Conservation (phyloP, 768 basidiomycete genomes). For the Tricholoma matsutake region DNA sequence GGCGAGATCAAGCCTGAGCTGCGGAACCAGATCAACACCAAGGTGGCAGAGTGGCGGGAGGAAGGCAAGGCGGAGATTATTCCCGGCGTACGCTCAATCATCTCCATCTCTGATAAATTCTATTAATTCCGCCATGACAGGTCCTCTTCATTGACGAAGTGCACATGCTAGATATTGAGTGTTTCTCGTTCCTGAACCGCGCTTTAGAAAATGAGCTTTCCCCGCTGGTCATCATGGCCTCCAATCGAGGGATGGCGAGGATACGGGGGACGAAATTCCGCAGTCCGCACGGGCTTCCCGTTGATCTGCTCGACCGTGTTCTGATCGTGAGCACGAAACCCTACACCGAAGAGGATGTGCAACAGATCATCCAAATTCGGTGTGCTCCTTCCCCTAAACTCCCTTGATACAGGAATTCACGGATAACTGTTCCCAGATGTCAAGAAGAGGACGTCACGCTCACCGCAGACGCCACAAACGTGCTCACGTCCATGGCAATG, state of each 20-base stretch:
- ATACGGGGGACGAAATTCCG: slow-evolving; percentile 95
- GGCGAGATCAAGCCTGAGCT: slow-evolving; percentile 98
- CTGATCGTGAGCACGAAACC: slow-evolving; percentile 93
- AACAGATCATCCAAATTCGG: slow-evolving; percentile 93
- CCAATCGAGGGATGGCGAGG: slow-evolving; percentile 90
- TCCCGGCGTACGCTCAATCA: slow-evolving; percentile 68
- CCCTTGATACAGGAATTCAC: not conserved
- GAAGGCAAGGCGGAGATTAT: slow-evolving; percentile 98
- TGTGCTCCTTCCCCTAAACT: slow-evolving; percentile 27
- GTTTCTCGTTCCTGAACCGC: slow-evolving; percentile 97
- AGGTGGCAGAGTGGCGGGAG: slow-evolving; percentile 97
- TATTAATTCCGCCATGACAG: slow-evolving; percentile 35
- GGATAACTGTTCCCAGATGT: slow-evolving; percentile 47
- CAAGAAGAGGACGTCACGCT: slow-evolving; percentile 95
- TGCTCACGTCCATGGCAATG: slow-evolving; percentile 86
- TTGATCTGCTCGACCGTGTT: slow-evolving; percentile 92
- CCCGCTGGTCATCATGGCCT: slow-evolving; percentile 97
- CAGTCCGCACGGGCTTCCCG: slow-evolving; percentile 92
- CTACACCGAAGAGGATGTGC: slow-evolving; percentile 79
- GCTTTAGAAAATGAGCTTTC: slow-evolving; percentile 92
- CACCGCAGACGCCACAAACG: slow-evolving; percentile 63
- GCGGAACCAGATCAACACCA: slow-evolving; percentile 93
- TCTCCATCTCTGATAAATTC: not conserved
- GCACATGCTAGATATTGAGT: slow-evolving; percentile 99
- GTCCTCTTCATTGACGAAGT: slow-evolving; percentile 99